These are phyloP conservation scores for Cryphonectria naterciae DNA, from an alignment of 2,329 filamentous ascomycete species.

Conservation along the genomic window DNA sequence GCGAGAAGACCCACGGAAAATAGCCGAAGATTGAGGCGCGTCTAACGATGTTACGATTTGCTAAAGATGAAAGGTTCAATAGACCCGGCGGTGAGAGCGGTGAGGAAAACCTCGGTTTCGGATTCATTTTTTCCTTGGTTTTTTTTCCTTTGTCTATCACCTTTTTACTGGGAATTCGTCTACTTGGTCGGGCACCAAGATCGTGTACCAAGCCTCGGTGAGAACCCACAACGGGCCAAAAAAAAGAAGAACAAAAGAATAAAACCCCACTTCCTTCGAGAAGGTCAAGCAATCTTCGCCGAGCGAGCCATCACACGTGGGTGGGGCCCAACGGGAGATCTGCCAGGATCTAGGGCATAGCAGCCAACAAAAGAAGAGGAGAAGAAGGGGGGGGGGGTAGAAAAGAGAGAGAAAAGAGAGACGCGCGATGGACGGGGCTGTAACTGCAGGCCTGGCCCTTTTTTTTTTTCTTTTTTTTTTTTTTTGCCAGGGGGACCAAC, in stretches of 20 bases:
- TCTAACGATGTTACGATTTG: neutral
- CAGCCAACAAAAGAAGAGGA: neutral
- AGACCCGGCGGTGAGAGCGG: neutral
- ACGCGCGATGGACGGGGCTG: neutral
- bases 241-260: neutral
- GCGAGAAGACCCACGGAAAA: conserved; percentile 1
- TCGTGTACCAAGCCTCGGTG: neutral
- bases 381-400: neutral
- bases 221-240: neutral
- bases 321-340: conserved; percentile 9
- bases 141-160: neutral
- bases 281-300: conserved; percentile 14
- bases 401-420: neutral
- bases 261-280: conserved; percentile 22
- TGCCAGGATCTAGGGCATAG: conserved; percentile 5
- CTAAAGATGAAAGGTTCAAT: neutral
- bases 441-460: neutral
- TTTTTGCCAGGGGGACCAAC: neutral
- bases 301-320: conserved; percentile 12
- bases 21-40: neutral
- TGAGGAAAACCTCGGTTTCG: neutral
- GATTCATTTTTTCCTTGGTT: too few relatives aligned
- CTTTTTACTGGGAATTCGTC: neutral
- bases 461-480: neutral
- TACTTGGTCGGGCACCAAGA: conserved; percentile 2